phyloP scores from a whole-genome alignment of 148 eudicot species.

The Persicaria tinctoria region DNA sequence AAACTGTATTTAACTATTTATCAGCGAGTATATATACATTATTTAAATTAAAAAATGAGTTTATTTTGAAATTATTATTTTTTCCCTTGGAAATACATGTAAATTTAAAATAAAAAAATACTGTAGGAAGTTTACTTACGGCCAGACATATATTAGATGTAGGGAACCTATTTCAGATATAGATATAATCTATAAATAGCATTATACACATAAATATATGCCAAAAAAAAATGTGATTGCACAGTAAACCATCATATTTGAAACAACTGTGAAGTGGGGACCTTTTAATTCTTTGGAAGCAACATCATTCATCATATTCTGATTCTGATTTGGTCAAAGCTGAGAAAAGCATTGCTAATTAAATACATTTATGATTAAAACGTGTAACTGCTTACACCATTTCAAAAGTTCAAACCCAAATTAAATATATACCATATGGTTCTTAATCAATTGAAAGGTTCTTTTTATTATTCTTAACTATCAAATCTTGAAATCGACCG shows the following conservation, averaged over 20 bases:
- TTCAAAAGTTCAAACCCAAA: background rate
- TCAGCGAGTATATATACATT: too few relatives aligned
- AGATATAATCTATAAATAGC: too few relatives aligned
- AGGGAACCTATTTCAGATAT: too few relatives aligned
- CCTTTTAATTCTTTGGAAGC: conserved; percentile 1
- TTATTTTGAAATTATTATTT: too few relatives aligned
- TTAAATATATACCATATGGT: background rate
- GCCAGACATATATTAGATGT: too few relatives aligned
- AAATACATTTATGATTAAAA: background rate
- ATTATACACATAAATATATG: background rate
- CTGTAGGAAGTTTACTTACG: too few relatives aligned
- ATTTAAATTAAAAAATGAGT: too few relatives aligned
- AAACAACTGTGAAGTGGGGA: background rate
- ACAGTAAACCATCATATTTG: background rate
- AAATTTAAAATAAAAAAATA: too few relatives aligned
- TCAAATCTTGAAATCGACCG: conserved; percentile 3
- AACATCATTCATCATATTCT: background rate
- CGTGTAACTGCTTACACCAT: background rate
- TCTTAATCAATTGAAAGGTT: background rate
- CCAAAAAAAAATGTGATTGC: background rate
- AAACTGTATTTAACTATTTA: too few relatives aligned
- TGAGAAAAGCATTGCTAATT: background rate
- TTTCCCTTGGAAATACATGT: too few relatives aligned
- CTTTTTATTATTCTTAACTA: background rate
- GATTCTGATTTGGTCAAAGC: background rate